phyloP scores from a whole-genome alignment of 1,139 yeast genomes.

The Taiozyma sp. region DNA sequence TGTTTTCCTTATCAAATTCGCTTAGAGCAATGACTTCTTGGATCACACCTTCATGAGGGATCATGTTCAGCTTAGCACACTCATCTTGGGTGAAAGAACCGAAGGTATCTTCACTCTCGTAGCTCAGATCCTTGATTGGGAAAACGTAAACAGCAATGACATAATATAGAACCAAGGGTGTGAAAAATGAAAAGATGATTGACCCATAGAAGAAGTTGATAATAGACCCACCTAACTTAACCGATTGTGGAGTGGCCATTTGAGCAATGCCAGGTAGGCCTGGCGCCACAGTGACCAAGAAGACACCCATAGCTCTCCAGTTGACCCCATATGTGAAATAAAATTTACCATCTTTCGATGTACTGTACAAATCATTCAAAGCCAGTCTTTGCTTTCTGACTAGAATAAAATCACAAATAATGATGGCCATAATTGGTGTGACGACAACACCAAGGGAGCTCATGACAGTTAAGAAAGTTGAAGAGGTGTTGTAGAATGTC shows the following conservation, averaged over 20 bases:
- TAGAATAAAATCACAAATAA: conserved; percentile 30
- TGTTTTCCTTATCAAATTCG: not conserved
- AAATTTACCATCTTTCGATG: conserved; percentile 25
- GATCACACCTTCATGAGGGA: conserved; percentile 14
- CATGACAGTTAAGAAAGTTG: conserved; percentile 32
- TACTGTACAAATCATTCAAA: conserved; percentile 28
- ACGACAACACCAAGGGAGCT: conserved; percentile 31
- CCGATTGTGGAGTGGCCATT: conserved; percentile 20
- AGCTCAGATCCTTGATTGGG: conserved; percentile 17
- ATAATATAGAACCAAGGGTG: conserved; percentile 19
- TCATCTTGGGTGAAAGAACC: conserved; percentile 24
- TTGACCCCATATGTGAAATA: conserved; percentile 28
- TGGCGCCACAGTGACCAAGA: conserved; percentile 21
- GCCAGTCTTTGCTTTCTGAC: conserved; percentile 26
- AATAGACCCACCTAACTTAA: conserved; percentile 14
- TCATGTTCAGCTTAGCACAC: conserved; percentile 18
- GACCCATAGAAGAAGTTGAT: conserved; percentile 21
- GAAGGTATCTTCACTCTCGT: conserved; percentile 21
- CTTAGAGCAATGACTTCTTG: conserved; percentile 10
- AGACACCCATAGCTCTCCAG: conserved; percentile 24
- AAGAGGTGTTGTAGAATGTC: conserved; percentile 33
- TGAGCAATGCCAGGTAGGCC: conserved; percentile 27
- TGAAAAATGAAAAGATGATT: conserved; percentile 21
- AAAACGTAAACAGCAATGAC: conserved; percentile 18
- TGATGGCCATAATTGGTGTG: conserved; percentile 31